phyloP scores from a whole-genome alignment of 805 yeast genomes.

The Millerozyma acaciae region DNA sequence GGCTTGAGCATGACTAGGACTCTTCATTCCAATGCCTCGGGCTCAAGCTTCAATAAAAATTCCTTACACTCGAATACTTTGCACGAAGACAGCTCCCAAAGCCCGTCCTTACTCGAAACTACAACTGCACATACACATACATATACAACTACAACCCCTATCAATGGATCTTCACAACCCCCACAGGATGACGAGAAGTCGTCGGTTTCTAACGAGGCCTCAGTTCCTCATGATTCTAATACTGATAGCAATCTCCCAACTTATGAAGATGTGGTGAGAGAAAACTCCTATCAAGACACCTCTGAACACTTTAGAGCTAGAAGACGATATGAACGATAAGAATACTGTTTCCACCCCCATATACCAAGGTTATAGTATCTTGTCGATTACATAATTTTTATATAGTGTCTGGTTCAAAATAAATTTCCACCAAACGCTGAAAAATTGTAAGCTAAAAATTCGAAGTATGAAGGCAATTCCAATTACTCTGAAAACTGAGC shows the following conservation, averaged over 20 bases:
- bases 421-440: constrained; percentile 7
- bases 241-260: constrained; percentile 24
- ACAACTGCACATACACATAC: too few species aligned
- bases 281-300: constrained; percentile 25
- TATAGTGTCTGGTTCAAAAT: neutral
- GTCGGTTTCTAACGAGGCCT: constrained; percentile 1
- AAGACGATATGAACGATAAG: constrained; percentile 31
- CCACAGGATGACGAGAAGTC: constrained; percentile 1
- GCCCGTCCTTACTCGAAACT: too few species aligned
- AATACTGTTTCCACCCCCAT: constrained; percentile 13
- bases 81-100: too few species aligned
- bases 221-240: constrained; percentile 1
- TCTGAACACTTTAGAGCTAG: constrained; percentile 32
- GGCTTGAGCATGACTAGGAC: constrained; percentile 26
- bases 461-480: constrained; percentile 5
- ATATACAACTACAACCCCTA: constrained; percentile 1
- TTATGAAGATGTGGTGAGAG: constrained; percentile 35
- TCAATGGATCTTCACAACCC: constrained; percentile 3
- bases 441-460: constrained; percentile 7
- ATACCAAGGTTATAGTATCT: neutral
- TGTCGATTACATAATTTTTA: neutral
- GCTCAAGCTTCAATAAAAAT: constrained; percentile 18
- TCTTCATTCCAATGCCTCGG: constrained; percentile 23
- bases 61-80: too few species aligned
- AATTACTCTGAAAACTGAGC: neutral